Evolutionary conservation across 2,329 filamentous ascomycete species (phyloP), one percentile per base, ranked within the genome.

Genomic region (Monilinia laxa): DNA sequence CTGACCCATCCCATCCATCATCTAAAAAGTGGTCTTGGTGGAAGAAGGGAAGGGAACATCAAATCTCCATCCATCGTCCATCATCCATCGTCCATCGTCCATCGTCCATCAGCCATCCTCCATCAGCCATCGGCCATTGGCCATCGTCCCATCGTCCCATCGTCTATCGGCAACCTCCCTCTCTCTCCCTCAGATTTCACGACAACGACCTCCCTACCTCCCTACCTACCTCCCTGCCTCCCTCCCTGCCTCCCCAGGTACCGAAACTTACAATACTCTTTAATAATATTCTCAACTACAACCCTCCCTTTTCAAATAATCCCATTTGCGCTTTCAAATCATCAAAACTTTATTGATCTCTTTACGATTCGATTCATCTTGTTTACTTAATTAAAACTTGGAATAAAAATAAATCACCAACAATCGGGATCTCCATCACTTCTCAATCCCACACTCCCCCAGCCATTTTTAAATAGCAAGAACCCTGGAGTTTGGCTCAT

Each of bases 401-500:
- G n/a, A 52, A 40, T 53, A 28, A 51, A 47, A 38, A 49, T 20
- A 38, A 64, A 59, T 59, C 31, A 49, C 42, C 57, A 59, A 59
- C 18, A 38, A 38, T n/a, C 20, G 18, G 14, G 35, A 40, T 25
- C 10, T 18, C 20, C 47, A 25, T 28, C 56, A n/a, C 6, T 40
- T 23, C 54, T n/a, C 31, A 28, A 51, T 47, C 53, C 62, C 11
- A 11, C 38, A 2, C 38, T 40, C 38, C 38, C 38, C 40, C 62
- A 65, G 62, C 62, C 53, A 65, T 65, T 65, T 65, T 42, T 28
- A 58, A 65, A 65, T 40, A 65, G 62, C 53, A 65, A 49, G 62
- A 65, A 65, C 62, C 62, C 62, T 65, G 62, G 40, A 58, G 53
- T 16, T 47, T 51, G 28, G 28, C 42, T 65, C 42, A 65, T 42